Evolutionary conservation across 768 basidiomycete genomes (phyloP).

Genomic region (Tulasnella sp.): DNA sequence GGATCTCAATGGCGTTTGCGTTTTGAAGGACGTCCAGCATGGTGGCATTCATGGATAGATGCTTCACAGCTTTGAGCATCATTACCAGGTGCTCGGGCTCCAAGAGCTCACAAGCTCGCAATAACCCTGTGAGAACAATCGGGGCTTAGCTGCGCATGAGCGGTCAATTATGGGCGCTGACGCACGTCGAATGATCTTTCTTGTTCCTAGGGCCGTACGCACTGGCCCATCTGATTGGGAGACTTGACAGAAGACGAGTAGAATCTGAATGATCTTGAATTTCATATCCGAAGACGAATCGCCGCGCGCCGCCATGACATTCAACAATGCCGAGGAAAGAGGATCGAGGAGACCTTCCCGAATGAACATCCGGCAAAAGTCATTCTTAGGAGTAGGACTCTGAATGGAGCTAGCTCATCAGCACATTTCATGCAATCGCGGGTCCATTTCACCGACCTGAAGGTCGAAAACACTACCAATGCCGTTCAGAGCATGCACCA

Average conservation of each 20-base stretch:
- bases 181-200: slow-evolving; percentile 84
- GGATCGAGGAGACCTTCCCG: slow-evolving; percentile 92
- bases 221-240: slow-evolving; percentile 94
- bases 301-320: slow-evolving; percentile 64
- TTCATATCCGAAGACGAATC: slow-evolving; percentile 62
- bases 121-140: slow-evolving; percentile 38
- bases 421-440: neutral
- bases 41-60: slow-evolving; percentile 86
- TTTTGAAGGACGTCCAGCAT: slow-evolving; percentile 91
- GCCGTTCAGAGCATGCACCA: slow-evolving; percentile 88
- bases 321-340: slow-evolving; percentile 76
- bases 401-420: slow-evolving; percentile 32
- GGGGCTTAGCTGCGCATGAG: neutral
- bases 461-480: slow-evolving; percentile 94
- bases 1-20: slow-evolving; percentile 84
- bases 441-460: too few relatives aligned
- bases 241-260: slow-evolving; percentile 87
- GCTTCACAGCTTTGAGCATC: slow-evolving; percentile 90
- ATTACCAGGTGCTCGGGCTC: slow-evolving; percentile 81
- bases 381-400: slow-evolving; percentile 93
- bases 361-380: slow-evolving; percentile 97
- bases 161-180: slow-evolving; percentile 16
- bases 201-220: slow-evolving; percentile 79
- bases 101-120: slow-evolving; percentile 78
- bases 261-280: slow-evolving; percentile 78